These are phyloP conservation scores for Komagataella pseudopastoris DNA, from an alignment of 805 yeast species.

Conservation along the genomic window DNA sequence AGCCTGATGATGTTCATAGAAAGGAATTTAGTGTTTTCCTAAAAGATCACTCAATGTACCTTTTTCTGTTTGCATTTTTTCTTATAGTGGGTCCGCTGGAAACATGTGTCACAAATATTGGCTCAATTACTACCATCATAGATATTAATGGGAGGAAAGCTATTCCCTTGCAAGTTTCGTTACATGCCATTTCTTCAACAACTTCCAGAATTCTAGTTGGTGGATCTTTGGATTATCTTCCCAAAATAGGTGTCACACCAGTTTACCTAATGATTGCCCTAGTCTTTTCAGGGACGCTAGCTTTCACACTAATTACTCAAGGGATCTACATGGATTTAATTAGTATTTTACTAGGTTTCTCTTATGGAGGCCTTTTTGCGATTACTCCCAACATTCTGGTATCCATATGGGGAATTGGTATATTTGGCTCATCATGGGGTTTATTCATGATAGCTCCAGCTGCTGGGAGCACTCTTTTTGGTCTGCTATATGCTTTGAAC, in stretches of 20 bases:
- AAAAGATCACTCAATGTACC: constrained; percentile 45
- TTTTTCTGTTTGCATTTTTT: constrained; percentile 49
- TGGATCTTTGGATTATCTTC: constrained; percentile 42
- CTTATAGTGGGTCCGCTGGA: constrained; percentile 75
- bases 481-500: constrained; percentile 52
- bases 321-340: constrained; percentile 5
- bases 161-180: constrained; percentile 37
- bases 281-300: not conserved
- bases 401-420: constrained; percentile 75
- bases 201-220: constrained; percentile 54
- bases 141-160: constrained; percentile 6
- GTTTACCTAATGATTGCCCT: constrained; percentile 2
- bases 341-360: constrained; percentile 41
- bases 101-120: constrained; percentile 73
- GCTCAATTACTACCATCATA: constrained; percentile 40
- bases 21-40: constrained; percentile 18
- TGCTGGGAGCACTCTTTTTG: constrained; percentile 56
- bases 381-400: constrained; percentile 77
- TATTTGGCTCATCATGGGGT: constrained; percentile 91
- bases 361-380: constrained; percentile 78
- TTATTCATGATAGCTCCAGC: constrained; percentile 84
- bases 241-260: constrained; percentile 4
- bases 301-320: not conserved
- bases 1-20: constrained; percentile 12
- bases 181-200: constrained; percentile 56